Conservation (phyloP, 2,329 filamentous ascomycete species). For the Pseudogymnoascus sp. region DNA sequence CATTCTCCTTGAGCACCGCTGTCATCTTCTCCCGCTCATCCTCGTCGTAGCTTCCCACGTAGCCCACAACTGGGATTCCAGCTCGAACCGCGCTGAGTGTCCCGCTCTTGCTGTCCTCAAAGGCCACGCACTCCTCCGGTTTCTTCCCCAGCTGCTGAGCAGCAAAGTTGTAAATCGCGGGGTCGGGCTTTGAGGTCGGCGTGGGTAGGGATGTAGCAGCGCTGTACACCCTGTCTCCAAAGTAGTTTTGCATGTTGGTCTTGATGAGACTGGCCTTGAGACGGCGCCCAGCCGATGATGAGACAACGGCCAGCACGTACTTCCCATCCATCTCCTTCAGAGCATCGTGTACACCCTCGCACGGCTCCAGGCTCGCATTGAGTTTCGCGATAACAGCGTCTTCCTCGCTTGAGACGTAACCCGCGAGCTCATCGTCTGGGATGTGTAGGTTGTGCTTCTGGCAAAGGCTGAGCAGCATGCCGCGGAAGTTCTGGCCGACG, state of each 20-base stretch:
- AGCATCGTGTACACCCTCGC: conserved; percentile 58
- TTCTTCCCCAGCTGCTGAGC: conserved; percentile 65
- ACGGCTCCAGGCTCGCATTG: conserved; percentile 56
- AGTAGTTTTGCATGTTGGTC: conserved; percentile 72
- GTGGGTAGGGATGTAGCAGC: conserved; percentile 69
- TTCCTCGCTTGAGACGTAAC: conserved; percentile 69
- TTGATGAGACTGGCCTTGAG: conserved; percentile 72
- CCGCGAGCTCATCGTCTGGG: conserved; percentile 57
- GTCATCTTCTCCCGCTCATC: conserved; percentile 57
- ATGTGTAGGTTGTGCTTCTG: conserved; percentile 68
- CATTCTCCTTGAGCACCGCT: conserved; percentile 50
- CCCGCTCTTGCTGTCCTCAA: conserved; percentile 85
- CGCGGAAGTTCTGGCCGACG: conserved; percentile 89
- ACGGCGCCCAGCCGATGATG: conserved; percentile 68
- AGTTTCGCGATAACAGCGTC: conserved; percentile 78
- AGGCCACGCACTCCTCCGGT: conserved; percentile 64
- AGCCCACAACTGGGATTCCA: conserved; percentile 72
- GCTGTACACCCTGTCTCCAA: conserved; percentile 71
- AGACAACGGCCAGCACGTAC: conserved; percentile 73
- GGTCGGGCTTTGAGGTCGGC: conserved; percentile 87
- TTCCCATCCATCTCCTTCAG: conserved; percentile 58
- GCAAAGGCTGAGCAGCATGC: conserved; percentile 75
- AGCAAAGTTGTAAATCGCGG: conserved; percentile 76
- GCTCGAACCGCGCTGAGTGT: conserved; percentile 69
- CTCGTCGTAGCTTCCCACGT: conserved; percentile 65